Evolutionary conservation across 345 rosid species (phyloP).

Genomic region (Litchi chinensis): DNA sequence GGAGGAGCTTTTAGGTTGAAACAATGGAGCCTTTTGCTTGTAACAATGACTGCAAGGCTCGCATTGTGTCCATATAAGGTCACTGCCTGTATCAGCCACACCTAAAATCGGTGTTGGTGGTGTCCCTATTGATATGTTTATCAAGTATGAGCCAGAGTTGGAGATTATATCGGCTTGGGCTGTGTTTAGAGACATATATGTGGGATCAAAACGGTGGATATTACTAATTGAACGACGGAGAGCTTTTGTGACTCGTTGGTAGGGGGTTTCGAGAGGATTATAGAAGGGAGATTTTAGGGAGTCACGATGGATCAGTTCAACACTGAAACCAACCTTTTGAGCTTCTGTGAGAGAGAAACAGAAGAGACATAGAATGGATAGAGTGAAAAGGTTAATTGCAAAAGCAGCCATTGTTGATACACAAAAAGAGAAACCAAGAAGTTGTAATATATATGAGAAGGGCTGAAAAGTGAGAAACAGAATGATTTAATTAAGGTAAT

Average conservation of each 20-base stretch:
- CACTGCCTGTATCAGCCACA: too few relatives aligned
- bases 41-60: too few relatives aligned
- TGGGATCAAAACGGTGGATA: slow-evolving; percentile 11
- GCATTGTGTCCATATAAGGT: too few relatives aligned
- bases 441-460: too few relatives aligned
- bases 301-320: too few relatives aligned
- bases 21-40: too few relatives aligned
- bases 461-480: not conserved
- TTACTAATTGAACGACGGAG: slow-evolving; percentile 24
- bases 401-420: not conserved
- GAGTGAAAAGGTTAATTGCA: not conserved
- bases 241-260: too few relatives aligned
- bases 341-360: not conserved
- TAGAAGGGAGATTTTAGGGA: too few relatives aligned
- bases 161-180: not conserved
- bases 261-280: too few relatives aligned
- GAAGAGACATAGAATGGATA: not conserved
- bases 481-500: not conserved
- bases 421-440: too few relatives aligned
- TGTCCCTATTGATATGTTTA: slow-evolving; percentile 30
- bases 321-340: too few relatives aligned
- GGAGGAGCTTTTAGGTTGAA: too few relatives aligned
- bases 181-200: not conserved
- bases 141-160: slow-evolving; percentile 5
- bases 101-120: slow-evolving; percentile 23